A percentile compares a stretch with the other conserved stretches of the same genome.
Evolutionary conservation across 2,329 filamentous ascomycete species (phyloP).

Genomic region (Pseudomassariella vexata): DNA sequence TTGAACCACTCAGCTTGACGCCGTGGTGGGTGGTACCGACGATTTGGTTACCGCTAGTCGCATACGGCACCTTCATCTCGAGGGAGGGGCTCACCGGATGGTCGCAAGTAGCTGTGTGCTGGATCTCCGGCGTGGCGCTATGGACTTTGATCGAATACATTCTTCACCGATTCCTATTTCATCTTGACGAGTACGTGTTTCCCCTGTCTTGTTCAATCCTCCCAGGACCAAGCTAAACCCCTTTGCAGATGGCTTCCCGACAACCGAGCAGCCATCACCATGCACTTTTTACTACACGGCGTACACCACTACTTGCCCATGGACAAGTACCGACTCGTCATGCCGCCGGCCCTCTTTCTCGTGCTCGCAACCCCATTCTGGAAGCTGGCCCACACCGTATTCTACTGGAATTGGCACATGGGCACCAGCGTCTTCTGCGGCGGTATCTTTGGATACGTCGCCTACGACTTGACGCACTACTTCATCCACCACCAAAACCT

Average conservation of each 20-base stretch:
- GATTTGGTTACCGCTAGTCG: conserved; percentile 76
- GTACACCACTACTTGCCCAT: conserved; percentile 99
- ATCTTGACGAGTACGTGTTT: conserved; percentile 74
- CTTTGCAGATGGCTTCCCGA: conserved; percentile 72
- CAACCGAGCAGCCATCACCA: conserved; percentile 77
- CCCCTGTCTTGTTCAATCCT: neutral
- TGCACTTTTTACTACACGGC: conserved; percentile 91
- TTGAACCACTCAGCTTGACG: conserved; percentile 95
- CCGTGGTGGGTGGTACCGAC: conserved; percentile 87
- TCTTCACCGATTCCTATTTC: conserved; percentile 87
- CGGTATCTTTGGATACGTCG: conserved; percentile 90
- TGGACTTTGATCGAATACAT: conserved; percentile 91
- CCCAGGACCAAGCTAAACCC: no score
- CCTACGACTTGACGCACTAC: conserved; percentile 97
- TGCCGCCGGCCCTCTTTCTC: conserved; percentile 87
- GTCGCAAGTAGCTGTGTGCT: conserved; percentile 53
- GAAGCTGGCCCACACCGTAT: conserved; percentile 77
- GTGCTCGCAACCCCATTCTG: conserved; percentile 84
- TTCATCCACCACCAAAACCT: conserved; percentile 95
- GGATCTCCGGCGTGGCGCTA: conserved; percentile 63
- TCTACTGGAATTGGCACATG: conserved; percentile 80
- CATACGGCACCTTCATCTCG: conserved; percentile 66
- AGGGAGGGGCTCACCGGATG: conserved; percentile 51
- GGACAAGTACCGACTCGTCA: conserved; percentile 94
- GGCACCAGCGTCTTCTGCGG: conserved; percentile 78